phyloP scores from a whole-genome alignment of 306 rosid species.

The Quercus robur region DNA sequence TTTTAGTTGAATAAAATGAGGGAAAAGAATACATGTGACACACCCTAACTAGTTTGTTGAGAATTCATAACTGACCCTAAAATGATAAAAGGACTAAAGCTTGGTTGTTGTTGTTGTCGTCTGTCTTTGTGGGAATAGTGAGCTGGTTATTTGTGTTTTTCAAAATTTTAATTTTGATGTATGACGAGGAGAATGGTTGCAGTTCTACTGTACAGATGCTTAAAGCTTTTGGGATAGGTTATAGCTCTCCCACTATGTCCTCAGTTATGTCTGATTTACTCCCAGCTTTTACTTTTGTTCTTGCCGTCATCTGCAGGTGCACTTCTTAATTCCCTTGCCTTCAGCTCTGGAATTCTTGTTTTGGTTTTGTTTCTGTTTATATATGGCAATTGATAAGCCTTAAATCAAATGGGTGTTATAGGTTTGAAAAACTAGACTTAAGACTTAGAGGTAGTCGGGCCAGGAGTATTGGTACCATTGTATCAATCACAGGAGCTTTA shows the following conservation, averaged over 20 bases:
- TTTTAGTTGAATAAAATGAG: no score
- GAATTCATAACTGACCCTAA: no score
- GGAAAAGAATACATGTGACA: no score
- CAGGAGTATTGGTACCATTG: slow-evolving; percentile 6
- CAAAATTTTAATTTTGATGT: not conserved
- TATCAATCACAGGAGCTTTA: slow-evolving; percentile 16
- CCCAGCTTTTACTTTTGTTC: slow-evolving; percentile 20
- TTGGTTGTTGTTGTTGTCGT: no score
- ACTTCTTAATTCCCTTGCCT: not conserved
- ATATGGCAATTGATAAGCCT: not conserved
- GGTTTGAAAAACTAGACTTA: slow-evolving; percentile 15
- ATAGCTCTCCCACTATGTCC: slow-evolving; percentile 23
- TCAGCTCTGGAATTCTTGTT: not conserved
- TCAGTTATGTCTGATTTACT: slow-evolving; percentile 6
- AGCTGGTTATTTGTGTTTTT: not conserved
- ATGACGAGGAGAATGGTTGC: not conserved
- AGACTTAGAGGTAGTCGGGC: not conserved
- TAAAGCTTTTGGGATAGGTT: slow-evolving; percentile 2
- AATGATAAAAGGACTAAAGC: no score
- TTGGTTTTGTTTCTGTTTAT: not conserved
- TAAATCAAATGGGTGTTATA: not conserved
- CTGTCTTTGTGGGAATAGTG: not conserved
- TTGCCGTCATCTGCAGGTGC: slow-evolving; percentile 10
- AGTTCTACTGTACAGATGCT: slow-evolving; percentile 6
- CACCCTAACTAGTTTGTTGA: no score